Evolutionary conservation across 306 rosid species (phyloP).

Genomic region (Boehmeria nivea): DNA sequence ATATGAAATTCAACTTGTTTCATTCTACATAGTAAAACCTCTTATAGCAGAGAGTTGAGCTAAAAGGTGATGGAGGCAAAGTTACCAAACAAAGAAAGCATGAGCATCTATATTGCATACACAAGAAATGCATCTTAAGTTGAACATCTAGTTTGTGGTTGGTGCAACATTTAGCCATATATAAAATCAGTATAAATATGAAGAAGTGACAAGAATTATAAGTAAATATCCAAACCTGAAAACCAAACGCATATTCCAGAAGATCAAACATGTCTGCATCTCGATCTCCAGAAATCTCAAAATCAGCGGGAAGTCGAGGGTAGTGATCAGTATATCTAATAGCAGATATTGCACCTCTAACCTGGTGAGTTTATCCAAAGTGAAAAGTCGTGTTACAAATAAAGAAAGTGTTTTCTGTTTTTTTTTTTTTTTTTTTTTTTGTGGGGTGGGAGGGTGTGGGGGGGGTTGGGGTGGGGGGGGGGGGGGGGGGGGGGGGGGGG

Average conservation of each 20-base stretch:
- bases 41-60: background rate
- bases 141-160: no score
- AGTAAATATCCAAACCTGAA: conserved; percentile 61
- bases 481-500: no score
- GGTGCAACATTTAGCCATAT: no score
- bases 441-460: no score
- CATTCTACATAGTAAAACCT: no score
- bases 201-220: conserved; percentile 6
- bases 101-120: background rate
- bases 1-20: no score
- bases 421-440: no score
- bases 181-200: no score
- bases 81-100: background rate
- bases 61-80: background rate
- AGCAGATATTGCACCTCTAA: conserved; percentile 76
- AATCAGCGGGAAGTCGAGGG: conserved; percentile 72
- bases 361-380: conserved; percentile 51
- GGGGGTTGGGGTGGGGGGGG: no score
- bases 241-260: conserved; percentile 81
- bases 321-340: conserved; percentile 70
- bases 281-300: conserved; percentile 60
- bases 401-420: no score
- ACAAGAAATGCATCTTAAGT: background rate
- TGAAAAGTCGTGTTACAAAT: conserved; percentile 18
- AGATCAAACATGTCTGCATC: conserved; percentile 91